Conservation (phyloP, 129 eudicot species). For the Flaveria ramosissima region DNA sequence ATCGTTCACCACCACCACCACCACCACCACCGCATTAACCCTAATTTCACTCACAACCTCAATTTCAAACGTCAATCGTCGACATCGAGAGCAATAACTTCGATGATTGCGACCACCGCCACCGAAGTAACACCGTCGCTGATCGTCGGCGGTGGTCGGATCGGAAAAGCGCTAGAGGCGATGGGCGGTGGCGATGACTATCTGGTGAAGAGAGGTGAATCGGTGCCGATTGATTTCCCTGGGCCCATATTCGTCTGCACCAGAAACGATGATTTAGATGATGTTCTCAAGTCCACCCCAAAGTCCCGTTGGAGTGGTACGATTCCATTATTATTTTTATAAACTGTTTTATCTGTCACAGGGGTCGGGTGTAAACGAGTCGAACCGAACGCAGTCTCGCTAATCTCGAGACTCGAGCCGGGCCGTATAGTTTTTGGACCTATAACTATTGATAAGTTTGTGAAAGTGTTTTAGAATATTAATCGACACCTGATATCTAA, state of each 20-base stretch:
- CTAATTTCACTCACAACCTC: slow-evolving; percentile 37
- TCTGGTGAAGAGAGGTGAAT: slow-evolving; percentile 78
- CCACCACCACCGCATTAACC: slow-evolving; percentile 38
- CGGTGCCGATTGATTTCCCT: slow-evolving; percentile 76
- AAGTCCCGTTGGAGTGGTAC: slow-evolving; percentile 93
- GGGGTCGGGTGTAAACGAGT: too few relatives aligned
- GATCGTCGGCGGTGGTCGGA: slow-evolving; percentile 96
- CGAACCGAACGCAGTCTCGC: too few relatives aligned
- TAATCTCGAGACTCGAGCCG: too few relatives aligned
- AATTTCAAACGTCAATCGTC: slow-evolving; percentile 16
- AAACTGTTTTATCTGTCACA: too few relatives aligned
- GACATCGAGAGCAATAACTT: slow-evolving; percentile 21
- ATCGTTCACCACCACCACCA: slow-evolving; percentile 32
- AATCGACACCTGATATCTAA: too few relatives aligned
- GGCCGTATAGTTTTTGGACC: too few relatives aligned
- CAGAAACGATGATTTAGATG: slow-evolving; percentile 90
- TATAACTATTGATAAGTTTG: too few relatives aligned
- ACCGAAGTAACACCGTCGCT: slow-evolving; percentile 68
- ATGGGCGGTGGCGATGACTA: slow-evolving; percentile 84
- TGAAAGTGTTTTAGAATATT: too few relatives aligned
- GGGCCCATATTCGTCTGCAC: slow-evolving; percentile 97
- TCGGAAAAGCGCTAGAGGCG: slow-evolving; percentile 74
- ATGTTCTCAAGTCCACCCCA: slow-evolving; percentile 86
- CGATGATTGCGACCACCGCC: slow-evolving; percentile 46
- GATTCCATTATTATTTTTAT: neutral